Conservation (phyloP, 371 early-diverging fungal genomes). For the Mortierella sp. region DNA sequence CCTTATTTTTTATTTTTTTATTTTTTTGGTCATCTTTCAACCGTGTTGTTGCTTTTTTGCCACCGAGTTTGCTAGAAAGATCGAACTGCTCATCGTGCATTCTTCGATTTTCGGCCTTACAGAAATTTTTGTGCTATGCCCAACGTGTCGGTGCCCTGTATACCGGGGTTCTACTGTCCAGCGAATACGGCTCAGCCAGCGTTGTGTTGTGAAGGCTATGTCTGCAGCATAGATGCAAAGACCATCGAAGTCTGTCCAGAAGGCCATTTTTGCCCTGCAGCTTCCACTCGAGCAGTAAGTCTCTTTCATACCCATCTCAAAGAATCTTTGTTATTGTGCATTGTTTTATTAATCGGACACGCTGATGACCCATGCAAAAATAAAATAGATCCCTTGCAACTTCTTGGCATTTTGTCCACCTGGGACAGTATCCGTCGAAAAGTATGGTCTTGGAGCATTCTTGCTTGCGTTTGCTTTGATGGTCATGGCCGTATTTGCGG, state of each 20-base stretch:
- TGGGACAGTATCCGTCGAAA: conserved; percentile 33
- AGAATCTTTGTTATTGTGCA: too few relatives aligned
- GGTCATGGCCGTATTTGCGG: conserved; percentile 36
- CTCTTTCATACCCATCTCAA: not conserved
- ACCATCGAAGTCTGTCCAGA: conserved; percentile 51
- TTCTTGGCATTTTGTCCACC: conserved; percentile 49
- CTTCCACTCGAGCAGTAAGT: conserved; percentile 28
- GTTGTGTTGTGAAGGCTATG: conserved; percentile 58
- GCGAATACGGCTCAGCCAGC: conserved; percentile 59
- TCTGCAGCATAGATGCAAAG: conserved; percentile 51
- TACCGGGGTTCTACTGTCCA: conserved; percentile 58
- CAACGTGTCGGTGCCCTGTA: conserved; percentile 38
- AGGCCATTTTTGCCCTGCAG: conserved; percentile 47
- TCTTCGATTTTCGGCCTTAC: not conserved
- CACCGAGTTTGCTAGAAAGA: too few relatives aligned
- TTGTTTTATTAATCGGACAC: too few relatives aligned
- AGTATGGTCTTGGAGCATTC: conserved; percentile 40
- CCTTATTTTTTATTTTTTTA: too few relatives aligned
- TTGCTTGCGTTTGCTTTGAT: conserved; percentile 35
- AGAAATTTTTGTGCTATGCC: conserved; percentile 48
- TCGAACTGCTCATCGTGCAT: too few relatives aligned
- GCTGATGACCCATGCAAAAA: too few relatives aligned
- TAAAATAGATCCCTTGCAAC: conserved; percentile 45
- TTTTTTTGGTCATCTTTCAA: too few relatives aligned
- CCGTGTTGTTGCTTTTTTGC: too few relatives aligned